These are phyloP conservation scores for Fusarium duplospermum DNA, from an alignment of 2,329 filamentous ascomycete genomes.

Conservation along the genomic window DNA sequence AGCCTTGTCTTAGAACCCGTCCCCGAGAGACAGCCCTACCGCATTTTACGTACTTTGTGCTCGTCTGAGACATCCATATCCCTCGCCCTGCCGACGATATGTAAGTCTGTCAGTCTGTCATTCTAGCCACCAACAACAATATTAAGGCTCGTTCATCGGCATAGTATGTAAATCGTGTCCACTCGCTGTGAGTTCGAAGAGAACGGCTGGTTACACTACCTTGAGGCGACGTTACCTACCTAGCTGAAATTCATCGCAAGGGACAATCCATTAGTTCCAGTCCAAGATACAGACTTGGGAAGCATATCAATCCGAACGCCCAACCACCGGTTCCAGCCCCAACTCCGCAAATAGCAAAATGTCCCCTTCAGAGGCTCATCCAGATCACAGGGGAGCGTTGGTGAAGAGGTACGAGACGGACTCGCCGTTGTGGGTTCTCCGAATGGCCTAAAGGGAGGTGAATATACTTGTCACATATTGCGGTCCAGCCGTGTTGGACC, in stretches of 20 bases:
- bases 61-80: background rate
- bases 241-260: background rate
- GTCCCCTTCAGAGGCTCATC: background rate
- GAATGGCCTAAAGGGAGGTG: conserved; percentile 62
- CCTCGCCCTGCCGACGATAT: background rate
- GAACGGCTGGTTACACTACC: background rate
- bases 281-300: background rate
- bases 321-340: background rate
- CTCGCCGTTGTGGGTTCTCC: conserved; percentile 74
- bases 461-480: background rate
- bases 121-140: background rate
- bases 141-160: background rate
- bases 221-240: background rate
- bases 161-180: background rate
- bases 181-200: background rate
- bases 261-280: background rate
- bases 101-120: background rate
- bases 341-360: background rate
- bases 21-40: background rate
- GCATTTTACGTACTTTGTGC: background rate
- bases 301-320: background rate
- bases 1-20: background rate
- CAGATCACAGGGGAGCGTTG: conserved; percentile 61
- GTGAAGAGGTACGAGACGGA: conserved; percentile 75
- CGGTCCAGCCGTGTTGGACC: conserved; percentile 8